Evolutionary conservation across 2,329 filamentous ascomycete species (phyloP).

Genomic region (Pyrenochaeta sp.): DNA sequence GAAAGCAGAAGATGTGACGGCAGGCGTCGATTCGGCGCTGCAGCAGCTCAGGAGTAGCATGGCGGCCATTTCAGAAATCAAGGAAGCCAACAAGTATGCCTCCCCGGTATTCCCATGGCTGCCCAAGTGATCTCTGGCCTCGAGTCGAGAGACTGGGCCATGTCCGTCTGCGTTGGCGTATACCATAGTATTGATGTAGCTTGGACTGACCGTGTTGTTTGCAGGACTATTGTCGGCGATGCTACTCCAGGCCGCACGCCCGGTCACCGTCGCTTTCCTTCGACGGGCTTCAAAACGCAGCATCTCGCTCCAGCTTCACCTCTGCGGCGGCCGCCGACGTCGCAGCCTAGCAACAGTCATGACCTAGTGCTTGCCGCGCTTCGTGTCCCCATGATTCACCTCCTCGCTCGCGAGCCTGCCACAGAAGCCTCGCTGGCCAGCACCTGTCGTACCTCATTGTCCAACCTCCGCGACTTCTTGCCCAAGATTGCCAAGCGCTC

Average conservation of each 20-base stretch:
- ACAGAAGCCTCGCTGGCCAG: constrained; percentile 40
- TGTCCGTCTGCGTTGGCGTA: constrained; percentile 5
- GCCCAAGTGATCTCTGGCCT: constrained; percentile 24
- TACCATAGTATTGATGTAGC: constrained; percentile 17
- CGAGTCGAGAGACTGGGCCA: constrained; percentile 20
- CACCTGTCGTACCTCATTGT: constrained; percentile 37
- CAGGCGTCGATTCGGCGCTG: constrained; percentile 66
- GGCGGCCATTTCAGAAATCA: constrained; percentile 65
- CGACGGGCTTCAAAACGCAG: constrained; percentile 42
- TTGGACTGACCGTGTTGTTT: constrained; percentile 40
- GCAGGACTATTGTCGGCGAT: constrained; percentile 47
- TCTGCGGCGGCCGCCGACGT: constrained; percentile 50
- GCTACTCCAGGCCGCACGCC: constrained; percentile 41
- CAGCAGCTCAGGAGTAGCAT: constrained; percentile 66
- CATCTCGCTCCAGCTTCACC: constrained; percentile 50
- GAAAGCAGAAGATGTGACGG: constrained; percentile 62
- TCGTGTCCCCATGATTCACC: constrained; percentile 55
- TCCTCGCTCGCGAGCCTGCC: constrained; percentile 57
- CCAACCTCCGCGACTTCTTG: constrained; percentile 41
- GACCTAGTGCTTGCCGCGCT: constrained; percentile 51
- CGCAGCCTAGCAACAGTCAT: constrained; percentile 46
- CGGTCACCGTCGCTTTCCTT: constrained; percentile 46
- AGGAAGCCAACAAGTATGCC: constrained; percentile 65
- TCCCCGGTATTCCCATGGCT: constrained; percentile 37
- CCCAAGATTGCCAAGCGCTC: constrained; percentile 62